A percentile compares a stretch with the other conserved stretches of the same genome.
phyloP scores from a whole-genome alignment of 345 rosid species.

The Hirschfeldia incana region DNA sequence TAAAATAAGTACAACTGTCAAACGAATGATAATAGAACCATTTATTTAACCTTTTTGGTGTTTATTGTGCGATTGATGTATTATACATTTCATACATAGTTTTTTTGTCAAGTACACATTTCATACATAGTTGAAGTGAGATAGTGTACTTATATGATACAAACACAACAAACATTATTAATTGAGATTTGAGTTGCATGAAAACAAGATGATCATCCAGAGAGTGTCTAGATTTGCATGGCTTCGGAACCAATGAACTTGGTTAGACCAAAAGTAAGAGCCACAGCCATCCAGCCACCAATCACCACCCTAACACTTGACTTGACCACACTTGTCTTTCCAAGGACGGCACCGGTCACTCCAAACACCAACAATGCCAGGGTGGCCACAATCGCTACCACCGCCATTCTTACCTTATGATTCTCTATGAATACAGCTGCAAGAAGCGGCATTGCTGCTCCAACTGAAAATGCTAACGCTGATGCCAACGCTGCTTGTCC shows the following conservation, averaged over 20 bases:
- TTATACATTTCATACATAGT: constrained; percentile 17
- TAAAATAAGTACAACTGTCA: neutral
- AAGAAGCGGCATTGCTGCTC: constrained; percentile 59
- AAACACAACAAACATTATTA: constrained; percentile 11
- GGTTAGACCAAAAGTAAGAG: constrained; percentile 67
- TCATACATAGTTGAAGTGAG: neutral
- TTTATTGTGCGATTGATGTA: constrained; percentile 10
- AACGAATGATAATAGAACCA: neutral
- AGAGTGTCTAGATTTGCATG: constrained; percentile 26
- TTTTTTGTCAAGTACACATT: neutral
- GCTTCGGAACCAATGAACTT: constrained; percentile 52
- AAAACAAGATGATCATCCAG: neutral
- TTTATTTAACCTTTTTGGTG: constrained; percentile 19
- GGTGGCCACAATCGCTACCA: constrained; percentile 51
- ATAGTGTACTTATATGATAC: neutral
- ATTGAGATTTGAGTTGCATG: constrained; percentile 6
- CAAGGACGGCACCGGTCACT: constrained; percentile 54
- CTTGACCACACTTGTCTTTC: constrained; percentile 49
- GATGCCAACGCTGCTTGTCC: constrained; percentile 72
- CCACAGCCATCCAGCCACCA: constrained; percentile 82
- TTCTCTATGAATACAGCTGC: constrained; percentile 58
- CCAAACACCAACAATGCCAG: constrained; percentile 57
- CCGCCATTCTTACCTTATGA: constrained; percentile 51
- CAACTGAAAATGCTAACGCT: constrained; percentile 64
- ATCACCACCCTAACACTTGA: constrained; percentile 56